A percentile compares a stretch with the other conserved stretches of the same genome.
phyloP scores from a whole-genome alignment of 1,139 yeast genomes.

The Wickerhamiella pararugosa region DNA sequence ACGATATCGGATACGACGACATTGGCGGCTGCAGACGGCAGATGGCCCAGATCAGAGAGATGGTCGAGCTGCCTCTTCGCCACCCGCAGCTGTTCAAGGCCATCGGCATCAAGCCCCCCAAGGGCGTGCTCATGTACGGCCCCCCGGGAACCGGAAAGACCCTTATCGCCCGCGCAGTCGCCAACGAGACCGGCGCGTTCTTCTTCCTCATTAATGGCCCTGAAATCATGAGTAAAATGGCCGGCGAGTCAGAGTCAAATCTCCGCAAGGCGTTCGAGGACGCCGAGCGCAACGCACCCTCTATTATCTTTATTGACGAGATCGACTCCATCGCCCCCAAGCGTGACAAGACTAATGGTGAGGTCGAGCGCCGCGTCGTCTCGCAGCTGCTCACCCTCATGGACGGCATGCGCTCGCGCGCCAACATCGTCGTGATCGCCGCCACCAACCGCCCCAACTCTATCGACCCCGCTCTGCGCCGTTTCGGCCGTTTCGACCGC shows the following conservation, averaged over 20 bases:
- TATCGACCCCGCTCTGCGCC: slow-evolving; percentile 93
- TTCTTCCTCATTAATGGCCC: slow-evolving; percentile 98
- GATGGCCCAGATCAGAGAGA: slow-evolving; percentile 96
- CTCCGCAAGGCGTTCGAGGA: slow-evolving; percentile 97
- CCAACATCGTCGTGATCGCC: slow-evolving; percentile 89
- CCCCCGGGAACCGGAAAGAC: slow-evolving; percentile 99
- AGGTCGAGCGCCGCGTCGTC: slow-evolving; percentile 95
- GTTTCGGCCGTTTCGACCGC: slow-evolving; percentile 98
- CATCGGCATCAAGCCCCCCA: slow-evolving; percentile 95
- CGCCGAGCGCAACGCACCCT: slow-evolving; percentile 96
- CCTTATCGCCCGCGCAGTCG: slow-evolving; percentile 99
- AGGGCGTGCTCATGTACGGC: slow-evolving; percentile 93
- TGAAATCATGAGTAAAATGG: slow-evolving; percentile 99
- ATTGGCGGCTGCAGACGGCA: slow-evolving; percentile 98
- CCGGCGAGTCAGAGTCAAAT: slow-evolving; percentile 97
- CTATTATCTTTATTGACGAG: slow-evolving; percentile 95
- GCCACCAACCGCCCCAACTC: slow-evolving; percentile 97
- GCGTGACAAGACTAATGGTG: slow-evolving; percentile 99
- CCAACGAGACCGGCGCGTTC: slow-evolving; percentile 98
- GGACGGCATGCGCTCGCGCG: slow-evolving; percentile 99
- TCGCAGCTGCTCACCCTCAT: slow-evolving; percentile 90
- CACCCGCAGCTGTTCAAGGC: slow-evolving; percentile 95
- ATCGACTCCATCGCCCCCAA: slow-evolving; percentile 98
- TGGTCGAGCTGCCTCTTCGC: slow-evolving; percentile 90
- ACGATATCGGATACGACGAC: slow-evolving; percentile 96